Conservation (phyloP, 2,329 filamentous ascomycete genomes). For the Calonectria pseudoturangicola region DNA sequence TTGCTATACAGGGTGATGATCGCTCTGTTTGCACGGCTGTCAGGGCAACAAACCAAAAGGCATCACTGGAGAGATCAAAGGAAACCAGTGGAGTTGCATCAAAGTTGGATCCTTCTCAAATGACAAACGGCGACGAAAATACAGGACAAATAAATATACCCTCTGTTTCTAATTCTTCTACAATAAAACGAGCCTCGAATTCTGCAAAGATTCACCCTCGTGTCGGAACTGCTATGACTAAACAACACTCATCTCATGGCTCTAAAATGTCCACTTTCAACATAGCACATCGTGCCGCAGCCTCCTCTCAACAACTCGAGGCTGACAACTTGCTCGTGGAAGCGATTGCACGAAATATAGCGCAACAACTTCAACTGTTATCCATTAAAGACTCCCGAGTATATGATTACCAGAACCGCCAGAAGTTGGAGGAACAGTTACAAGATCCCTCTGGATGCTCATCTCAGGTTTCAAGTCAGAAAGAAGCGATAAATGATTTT, state of each 20-base stretch:
- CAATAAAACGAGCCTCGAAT: neutral
- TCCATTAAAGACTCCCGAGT: conserved; percentile 51
- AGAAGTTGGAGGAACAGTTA: conserved; percentile 19
- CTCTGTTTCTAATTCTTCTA: neutral
- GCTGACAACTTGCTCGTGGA: conserved; percentile 65
- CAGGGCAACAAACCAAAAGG: neutral
- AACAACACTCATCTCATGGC: neutral
- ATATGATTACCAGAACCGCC: neutral
- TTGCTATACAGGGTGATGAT: neutral
- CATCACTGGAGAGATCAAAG: neutral
- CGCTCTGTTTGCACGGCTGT: neutral
- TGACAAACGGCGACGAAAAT: neutral
- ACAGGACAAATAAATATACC: no score
- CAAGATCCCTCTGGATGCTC: conserved; percentile 37
- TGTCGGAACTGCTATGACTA: no score
- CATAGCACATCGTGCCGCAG: conserved; percentile 24
- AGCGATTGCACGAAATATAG: conserved; percentile 66
- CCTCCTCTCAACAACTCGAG: conserved; percentile 55
- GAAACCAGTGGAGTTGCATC: neutral
- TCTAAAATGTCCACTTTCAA: no score
- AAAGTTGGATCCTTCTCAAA: conserved; percentile 1
- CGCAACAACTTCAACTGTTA: conserved; percentile 66
- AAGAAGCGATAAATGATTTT: conserved; percentile 63
- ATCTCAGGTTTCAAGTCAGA: conserved; percentile 67
- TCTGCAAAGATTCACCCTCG: neutral